Evolutionary conservation across 164 flowering plant species (phyloP).

Genomic region (Aristolochia fimbriata): DNA sequence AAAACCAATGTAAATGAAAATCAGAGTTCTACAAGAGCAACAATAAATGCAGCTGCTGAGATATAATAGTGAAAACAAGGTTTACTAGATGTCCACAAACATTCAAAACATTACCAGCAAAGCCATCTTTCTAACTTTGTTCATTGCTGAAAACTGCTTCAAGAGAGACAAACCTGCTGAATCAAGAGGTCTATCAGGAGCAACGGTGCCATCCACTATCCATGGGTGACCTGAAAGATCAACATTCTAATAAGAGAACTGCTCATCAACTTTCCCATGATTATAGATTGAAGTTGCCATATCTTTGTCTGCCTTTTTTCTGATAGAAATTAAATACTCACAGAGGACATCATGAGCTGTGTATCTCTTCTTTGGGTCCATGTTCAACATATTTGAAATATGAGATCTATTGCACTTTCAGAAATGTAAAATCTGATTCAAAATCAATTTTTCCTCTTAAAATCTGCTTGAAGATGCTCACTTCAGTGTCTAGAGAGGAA

Average conservation of each 20-base stretch:
- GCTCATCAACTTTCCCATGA: constrained; percentile 1
- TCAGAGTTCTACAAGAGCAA: too few relatives aligned
- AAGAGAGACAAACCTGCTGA: constrained; percentile 75
- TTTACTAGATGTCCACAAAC: too few relatives aligned
- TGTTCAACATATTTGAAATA: constrained; percentile 65
- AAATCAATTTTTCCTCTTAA: constrained; percentile 68
- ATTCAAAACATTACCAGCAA: constrained; percentile 37
- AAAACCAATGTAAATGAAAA: too few relatives aligned
- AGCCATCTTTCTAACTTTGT: constrained; percentile 87
- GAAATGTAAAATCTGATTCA: constrained; percentile 67
- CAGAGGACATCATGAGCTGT: constrained; percentile 82
- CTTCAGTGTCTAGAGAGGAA: constrained; percentile 50
- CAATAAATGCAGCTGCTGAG: too few relatives aligned
- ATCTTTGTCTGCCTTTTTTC: not conserved
- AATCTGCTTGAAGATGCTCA: constrained; percentile 86
- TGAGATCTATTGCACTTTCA: constrained; percentile 75
- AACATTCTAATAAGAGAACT: constrained; percentile 4
- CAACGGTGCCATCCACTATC: constrained; percentile 78
- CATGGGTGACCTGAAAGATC: constrained; percentile 68
- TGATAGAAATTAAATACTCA: constrained; percentile 27
- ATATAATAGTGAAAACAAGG: too few relatives aligned
- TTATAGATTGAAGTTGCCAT: too few relatives aligned
- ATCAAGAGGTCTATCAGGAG: constrained; percentile 78
- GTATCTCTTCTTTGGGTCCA: constrained; percentile 58
- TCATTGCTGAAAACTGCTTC: constrained; percentile 82